Evolutionary conservation across 139 green algal species (phyloP).

Genomic region (Volvox reticuliferus): DNA sequence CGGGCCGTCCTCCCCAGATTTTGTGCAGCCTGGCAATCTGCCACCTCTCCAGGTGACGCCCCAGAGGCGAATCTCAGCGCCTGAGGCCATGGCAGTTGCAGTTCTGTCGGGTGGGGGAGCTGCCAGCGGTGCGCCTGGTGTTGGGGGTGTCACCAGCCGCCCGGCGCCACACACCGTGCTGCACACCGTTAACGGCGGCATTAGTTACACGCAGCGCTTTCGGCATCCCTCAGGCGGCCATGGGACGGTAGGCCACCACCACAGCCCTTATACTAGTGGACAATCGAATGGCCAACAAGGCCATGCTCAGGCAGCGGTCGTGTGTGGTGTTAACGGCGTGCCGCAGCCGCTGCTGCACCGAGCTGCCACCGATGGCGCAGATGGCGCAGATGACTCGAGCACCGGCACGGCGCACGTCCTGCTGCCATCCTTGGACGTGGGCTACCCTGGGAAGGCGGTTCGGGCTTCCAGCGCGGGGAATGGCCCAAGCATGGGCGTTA

Average conservation of each 20-base stretch:
- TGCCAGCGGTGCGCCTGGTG: background rate
- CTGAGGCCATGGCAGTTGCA: background rate
- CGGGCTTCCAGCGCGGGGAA: background rate
- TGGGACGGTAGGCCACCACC: background rate
- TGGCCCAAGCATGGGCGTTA: background rate
- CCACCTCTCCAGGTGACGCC: conserved; percentile 7
- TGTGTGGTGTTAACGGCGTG: too few species aligned
- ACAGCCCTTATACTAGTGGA: background rate
- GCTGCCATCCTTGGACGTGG: conserved; percentile 12
- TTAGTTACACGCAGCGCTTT: background rate
- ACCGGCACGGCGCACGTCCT: background rate
- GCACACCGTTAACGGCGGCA: background rate
- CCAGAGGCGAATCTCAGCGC: conserved; percentile 1
- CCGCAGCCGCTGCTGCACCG: too few species aligned
- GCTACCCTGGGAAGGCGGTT: background rate
- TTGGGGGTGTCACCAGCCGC: background rate
- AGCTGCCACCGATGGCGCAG: background rate
- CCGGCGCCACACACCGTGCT: background rate
- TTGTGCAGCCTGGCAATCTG: background rate
- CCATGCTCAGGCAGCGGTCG: background rate
- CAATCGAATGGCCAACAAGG: background rate
- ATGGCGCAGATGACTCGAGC: background rate
- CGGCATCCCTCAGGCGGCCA: background rate
- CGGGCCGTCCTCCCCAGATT: conserved; percentile 14
- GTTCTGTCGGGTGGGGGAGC: background rate